Evolutionary conservation across 2,329 filamentous ascomycete species (phyloP).

Genomic region (Zymoseptoria crescenta): DNA sequence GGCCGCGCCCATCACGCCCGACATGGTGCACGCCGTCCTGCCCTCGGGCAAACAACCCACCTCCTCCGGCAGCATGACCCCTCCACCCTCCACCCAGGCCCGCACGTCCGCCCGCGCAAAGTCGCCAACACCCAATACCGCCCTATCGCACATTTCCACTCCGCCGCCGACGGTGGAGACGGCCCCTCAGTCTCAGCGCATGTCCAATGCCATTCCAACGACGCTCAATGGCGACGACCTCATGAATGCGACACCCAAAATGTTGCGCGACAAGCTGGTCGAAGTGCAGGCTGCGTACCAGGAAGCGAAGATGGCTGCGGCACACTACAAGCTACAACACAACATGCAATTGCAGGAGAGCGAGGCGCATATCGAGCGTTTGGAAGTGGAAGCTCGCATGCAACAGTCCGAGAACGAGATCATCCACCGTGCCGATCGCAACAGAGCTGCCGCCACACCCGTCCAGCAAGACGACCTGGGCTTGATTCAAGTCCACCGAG

Average conservation of each 20-base stretch:
- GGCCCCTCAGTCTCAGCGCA: conserved; percentile 6
- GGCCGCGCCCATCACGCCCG: conserved; percentile 19
- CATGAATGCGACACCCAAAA: conserved; percentile 42
- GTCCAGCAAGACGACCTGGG: conserved; percentile 19
- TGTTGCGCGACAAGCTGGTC: conserved; percentile 48
- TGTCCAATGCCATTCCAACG: conserved; percentile 8
- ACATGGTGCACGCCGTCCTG: conserved; percentile 28
- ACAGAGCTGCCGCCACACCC: conserved; percentile 46
- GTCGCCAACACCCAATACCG: conserved; percentile 45
- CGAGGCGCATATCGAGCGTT: conserved; percentile 74
- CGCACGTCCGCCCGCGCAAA: conserved; percentile 28
- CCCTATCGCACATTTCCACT: conserved; percentile 41
- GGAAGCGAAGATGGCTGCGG: conserved; percentile 71
- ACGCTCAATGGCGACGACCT: conserved; percentile 45
- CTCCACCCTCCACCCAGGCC: conserved; percentile 55
- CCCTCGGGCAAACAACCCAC: conserved; percentile 25
- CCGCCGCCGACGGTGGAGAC: conserved; percentile 38
- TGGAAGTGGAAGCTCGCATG: conserved; percentile 86
- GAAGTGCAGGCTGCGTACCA: conserved; percentile 47
- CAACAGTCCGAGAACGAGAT: conserved; percentile 82
- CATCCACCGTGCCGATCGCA: conserved; percentile 63
- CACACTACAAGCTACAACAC: conserved; percentile 86
- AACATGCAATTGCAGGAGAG: conserved; percentile 77
- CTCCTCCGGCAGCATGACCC: conserved; percentile 45
- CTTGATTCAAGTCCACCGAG: conserved; percentile 43